Conservation (phyloP, 2,329 filamentous ascomycete genomes). For the Rutstroemia sp. region DNA sequence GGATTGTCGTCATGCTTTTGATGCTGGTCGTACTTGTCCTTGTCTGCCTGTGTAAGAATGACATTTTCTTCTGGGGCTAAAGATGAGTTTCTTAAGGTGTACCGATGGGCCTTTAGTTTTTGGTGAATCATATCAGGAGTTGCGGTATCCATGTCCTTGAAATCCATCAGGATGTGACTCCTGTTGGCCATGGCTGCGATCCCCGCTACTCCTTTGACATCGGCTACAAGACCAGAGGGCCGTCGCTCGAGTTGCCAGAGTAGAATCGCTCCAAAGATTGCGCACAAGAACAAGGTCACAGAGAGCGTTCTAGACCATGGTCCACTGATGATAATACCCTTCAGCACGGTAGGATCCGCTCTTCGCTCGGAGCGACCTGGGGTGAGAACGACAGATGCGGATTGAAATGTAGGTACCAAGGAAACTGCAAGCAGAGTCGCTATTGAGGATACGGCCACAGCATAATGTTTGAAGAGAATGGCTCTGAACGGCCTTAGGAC, state of each 20-base stretch:
- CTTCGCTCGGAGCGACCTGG: conserved; percentile 43
- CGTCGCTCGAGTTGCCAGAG: conserved; percentile 54
- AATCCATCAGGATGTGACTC: conserved; percentile 66
- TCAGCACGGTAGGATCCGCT: conserved; percentile 35
- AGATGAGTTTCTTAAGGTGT: conserved; percentile 63
- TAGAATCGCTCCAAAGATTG: conserved; percentile 48
- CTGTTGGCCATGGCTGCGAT: conserved; percentile 69
- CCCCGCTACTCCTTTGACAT: conserved; percentile 67
- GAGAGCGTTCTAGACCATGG: conserved; percentile 57
- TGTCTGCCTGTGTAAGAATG: conserved; percentile 34
- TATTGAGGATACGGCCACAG: conserved; percentile 59
- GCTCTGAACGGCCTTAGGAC: conserved; percentile 59
- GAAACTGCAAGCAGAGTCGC: conserved; percentile 60
- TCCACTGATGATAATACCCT: conserved; percentile 48
- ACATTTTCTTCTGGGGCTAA: conserved; percentile 56
- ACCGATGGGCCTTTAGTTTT: conserved; percentile 57
- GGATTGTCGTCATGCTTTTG: conserved; percentile 49
- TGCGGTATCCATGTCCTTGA: conserved; percentile 63
- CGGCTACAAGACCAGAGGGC: conserved; percentile 57
- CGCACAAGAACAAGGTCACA: conserved; percentile 47
- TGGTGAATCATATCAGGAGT: conserved; percentile 60
- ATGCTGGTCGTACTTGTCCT: conserved; percentile 41
- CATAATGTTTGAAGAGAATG: conserved; percentile 55
- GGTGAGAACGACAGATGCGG: conserved; percentile 51
- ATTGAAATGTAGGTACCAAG: conserved; percentile 60